phyloP scores from a whole-genome alignment of 1,284 basidiomycete genomes.

The Fomitopsis betulina region DNA sequence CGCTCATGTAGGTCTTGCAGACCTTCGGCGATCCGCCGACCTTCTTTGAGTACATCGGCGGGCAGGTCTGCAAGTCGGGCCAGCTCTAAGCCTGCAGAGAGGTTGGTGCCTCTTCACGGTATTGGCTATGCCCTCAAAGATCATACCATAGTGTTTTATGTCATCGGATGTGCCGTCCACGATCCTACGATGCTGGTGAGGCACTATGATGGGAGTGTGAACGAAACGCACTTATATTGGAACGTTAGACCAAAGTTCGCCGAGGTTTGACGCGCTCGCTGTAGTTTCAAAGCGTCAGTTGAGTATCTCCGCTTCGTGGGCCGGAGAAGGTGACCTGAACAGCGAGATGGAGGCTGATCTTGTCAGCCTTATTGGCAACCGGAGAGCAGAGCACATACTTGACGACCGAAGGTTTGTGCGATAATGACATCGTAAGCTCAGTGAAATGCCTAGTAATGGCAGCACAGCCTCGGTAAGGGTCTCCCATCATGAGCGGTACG shows the following conservation, averaged over 20 bases:
- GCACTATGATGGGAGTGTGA: background rate
- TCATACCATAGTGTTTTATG: constrained; percentile 60
- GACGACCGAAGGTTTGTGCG: constrained; percentile 65
- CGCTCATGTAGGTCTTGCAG: constrained; percentile 58
- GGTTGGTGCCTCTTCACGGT: background rate
- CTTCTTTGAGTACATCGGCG: constrained; percentile 56
- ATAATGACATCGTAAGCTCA: constrained; percentile 67
- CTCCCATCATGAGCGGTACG: constrained; percentile 4
- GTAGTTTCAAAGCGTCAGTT: background rate
- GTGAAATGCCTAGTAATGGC: constrained; percentile 55
- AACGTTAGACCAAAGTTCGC: constrained; percentile 68
- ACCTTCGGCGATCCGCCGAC: constrained; percentile 52
- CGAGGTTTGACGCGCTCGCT: constrained; percentile 50
- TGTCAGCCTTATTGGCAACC: background rate
- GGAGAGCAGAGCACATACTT: constrained; percentile 46
- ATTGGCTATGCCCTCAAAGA: background rate
- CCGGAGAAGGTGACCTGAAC: constrained; percentile 51
- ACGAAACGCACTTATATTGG: constrained; percentile 63
- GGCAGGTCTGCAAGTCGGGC: constrained; percentile 83
- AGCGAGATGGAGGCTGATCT: constrained; percentile 70
- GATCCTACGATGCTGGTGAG: constrained; percentile 40
- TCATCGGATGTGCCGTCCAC: constrained; percentile 59
- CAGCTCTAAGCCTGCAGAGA: constrained; percentile 67
- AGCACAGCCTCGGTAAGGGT: background rate
- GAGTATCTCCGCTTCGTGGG: background rate